phyloP scores from a whole-genome alignment of 169 alveolate genomes.

The Perkinsus marinus region DNA sequence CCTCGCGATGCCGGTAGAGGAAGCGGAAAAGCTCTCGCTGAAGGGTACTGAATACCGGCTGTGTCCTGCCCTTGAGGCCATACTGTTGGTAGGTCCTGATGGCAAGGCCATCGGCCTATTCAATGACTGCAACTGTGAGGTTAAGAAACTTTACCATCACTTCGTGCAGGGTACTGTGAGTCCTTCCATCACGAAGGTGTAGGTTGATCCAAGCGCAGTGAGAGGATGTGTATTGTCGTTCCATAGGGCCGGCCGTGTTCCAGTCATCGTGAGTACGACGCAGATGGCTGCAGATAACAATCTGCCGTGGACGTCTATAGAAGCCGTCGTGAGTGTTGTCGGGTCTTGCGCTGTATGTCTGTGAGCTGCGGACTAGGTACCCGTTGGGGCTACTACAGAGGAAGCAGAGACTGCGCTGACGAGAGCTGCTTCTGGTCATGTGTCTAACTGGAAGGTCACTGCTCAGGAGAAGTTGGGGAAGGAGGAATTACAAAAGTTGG shows the following conservation, averaged over 20 bases:
- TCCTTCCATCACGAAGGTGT: not conserved
- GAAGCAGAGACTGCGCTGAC: not conserved
- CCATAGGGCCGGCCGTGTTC: not conserved
- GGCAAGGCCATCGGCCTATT: not conserved
- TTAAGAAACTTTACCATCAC: not conserved
- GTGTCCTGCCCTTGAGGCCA: not conserved
- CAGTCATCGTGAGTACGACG: not conserved
- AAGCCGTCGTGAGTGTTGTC: not conserved
- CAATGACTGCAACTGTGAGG: not conserved
- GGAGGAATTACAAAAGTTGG: not conserved
- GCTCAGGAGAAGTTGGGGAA: not conserved
- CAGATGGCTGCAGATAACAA: not conserved
- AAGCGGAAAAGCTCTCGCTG: not conserved
- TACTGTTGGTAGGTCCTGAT: not conserved
- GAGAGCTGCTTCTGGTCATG: not conserved
- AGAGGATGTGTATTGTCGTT: not conserved
- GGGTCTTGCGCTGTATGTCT: not conserved
- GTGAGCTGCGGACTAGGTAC: not conserved
- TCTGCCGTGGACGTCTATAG: not conserved
- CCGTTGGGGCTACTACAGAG: not conserved
- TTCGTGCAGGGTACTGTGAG: not conserved
- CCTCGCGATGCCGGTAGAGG: not conserved
- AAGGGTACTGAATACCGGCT: not conserved
- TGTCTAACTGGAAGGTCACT: not conserved
- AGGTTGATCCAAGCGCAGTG: too few species aligned